Conservation (phyloP, 257 asterid species). For the Gynochthodes officinalis region DNA sequence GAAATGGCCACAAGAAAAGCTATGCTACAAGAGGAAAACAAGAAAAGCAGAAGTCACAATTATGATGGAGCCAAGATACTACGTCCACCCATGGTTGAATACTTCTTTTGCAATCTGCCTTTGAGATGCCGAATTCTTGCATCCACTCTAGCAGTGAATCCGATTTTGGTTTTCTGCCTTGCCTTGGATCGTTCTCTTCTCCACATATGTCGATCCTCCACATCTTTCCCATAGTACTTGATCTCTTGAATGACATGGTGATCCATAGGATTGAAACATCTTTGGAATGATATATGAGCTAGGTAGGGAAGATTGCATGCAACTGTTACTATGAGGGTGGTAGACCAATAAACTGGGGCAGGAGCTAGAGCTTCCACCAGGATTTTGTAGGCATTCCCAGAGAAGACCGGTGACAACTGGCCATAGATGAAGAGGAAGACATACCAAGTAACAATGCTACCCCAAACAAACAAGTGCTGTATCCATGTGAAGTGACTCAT, state of each 20-base stretch:
- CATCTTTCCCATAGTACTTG: slow-evolving; percentile 68
- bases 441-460: slow-evolving; percentile 75
- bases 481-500: slow-evolving; percentile 98
- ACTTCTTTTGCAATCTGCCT: slow-evolving; percentile 65
- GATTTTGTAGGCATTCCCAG: slow-evolving; percentile 49
- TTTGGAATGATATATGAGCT: slow-evolving; percentile 66
- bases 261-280: slow-evolving; percentile 85
- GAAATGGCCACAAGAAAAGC: slow-evolving; percentile 9
- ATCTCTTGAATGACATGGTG: slow-evolving; percentile 95
- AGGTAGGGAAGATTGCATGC: slow-evolving; percentile 80
- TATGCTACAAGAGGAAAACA: neutral
- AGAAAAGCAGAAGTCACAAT: neutral
- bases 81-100: slow-evolving; percentile 32
- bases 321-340: slow-evolving; percentile 65
- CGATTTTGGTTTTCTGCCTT: slow-evolving; percentile 65
- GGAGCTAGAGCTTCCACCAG: slow-evolving; percentile 75
- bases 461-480: slow-evolving; percentile 74
- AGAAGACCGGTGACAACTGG: slow-evolving; percentile 33
- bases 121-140: slow-evolving; percentile 78
- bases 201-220: slow-evolving; percentile 92
- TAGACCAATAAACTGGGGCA: slow-evolving; percentile 80
- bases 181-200: slow-evolving; percentile 71
- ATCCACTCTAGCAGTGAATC: slow-evolving; percentile 90
- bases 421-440: slow-evolving; percentile 71
- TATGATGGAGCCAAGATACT: slow-evolving; percentile 7